phyloP scores from a whole-genome alignment of 2,329 filamentous ascomycete species.

The Cordyceps javanica region DNA sequence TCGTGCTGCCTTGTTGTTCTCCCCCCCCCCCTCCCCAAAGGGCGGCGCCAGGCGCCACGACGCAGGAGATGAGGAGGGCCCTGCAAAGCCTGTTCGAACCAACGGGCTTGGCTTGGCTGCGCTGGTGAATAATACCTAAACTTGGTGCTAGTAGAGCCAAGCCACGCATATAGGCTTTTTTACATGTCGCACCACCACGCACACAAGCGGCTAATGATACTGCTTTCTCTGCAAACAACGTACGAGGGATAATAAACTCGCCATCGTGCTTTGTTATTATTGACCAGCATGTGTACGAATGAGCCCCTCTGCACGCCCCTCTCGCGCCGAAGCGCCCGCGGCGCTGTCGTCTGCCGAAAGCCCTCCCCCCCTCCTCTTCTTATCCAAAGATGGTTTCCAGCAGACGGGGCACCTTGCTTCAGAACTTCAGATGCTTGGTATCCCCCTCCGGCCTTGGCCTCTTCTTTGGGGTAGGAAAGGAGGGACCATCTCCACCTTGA shows the following conservation, averaged over 20 bases:
- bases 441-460: not conserved
- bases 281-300: not conserved
- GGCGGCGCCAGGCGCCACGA: no score
- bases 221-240: no score
- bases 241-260: no score
- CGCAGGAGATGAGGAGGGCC: no score
- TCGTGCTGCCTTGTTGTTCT: no score
- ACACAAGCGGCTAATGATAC: not conserved
- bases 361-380: not conserved
- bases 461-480: not conserved
- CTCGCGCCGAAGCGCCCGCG: not conserved
- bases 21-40: no score
- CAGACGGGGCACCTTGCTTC: slow-evolving; percentile 8
- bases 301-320: not conserved
- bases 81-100: no score
- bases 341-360: not conserved
- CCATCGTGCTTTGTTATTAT: slow-evolving; percentile 6
- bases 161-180: not conserved
- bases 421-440: not conserved
- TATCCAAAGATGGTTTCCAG: not conserved
- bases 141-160: no score
- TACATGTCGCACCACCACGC: not conserved
- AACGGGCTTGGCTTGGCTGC: no score
- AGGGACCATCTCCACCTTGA: no score
- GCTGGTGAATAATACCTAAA: no score